Base-by-base conservation (phyloP, 2,329 filamentous ascomycete species). In the Xylaria multiplex region DNA sequence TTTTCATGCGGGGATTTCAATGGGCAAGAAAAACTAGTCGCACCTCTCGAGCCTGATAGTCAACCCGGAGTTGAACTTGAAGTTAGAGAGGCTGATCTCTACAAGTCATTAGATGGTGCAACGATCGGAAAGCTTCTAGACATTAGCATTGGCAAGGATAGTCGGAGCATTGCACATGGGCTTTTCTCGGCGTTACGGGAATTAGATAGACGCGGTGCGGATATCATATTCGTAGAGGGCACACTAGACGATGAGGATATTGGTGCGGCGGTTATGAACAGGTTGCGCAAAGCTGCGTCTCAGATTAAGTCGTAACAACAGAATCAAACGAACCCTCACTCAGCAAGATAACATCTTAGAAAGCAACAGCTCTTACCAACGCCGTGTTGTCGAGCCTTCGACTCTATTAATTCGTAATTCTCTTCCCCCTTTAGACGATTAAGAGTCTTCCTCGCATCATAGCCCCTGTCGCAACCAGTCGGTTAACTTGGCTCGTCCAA, bases 191-290 rank as follows among this genome's bases (percentile, higher is more conserved):
- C 93, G 1, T 82, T 99, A 60, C 85, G 96, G 59, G 92, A 94
- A 71, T 85, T 99, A 69, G 96, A 99, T 77, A 87, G 90, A 73
- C 84, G 88, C 68, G 87, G 89, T 35, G 93, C 93, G 3, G 90
- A 96, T 75, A 84, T 91, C 22, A 97, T 99, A 59, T 92, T 94
- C 72, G 93, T 98, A 11, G 96, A 99, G 77, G 95, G 95, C 2
- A 91, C 97, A 64, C 84, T 88, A 67, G 91, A 92, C 66, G 88
- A 91, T 65, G 89, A 91, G 37, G 92, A 96, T 76, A 90, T 96
- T 72, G 93, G 93, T 22, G 92, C 93, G 27, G 96, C 92, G 27
- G 89, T 95, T 71, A 94, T 95, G 91, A 95, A 95, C 75, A 85
- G 92, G 70, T 83, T 95, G 64, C 86, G 91, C 70, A 95, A 95